phyloP scores from a whole-genome alignment of 2,329 filamentous ascomycete species.

The Colletotrichum sansevieriae region DNA sequence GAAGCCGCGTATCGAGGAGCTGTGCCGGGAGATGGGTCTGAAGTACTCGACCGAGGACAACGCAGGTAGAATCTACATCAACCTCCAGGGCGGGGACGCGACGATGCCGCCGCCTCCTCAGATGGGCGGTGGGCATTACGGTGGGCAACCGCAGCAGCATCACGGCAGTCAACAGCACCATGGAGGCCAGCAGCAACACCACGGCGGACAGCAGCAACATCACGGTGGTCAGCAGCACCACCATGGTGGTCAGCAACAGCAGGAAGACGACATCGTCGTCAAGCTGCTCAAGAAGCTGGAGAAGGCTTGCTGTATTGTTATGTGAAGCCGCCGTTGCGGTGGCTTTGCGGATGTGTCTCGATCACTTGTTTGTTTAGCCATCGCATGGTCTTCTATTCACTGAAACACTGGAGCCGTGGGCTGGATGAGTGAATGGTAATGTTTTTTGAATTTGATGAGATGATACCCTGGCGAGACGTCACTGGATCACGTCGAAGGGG shows the following conservation, averaged over 20 bases:
- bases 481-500: constrained; percentile 13
- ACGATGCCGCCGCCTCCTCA: constrained; percentile 57
- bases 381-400: background rate
- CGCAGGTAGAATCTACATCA: constrained; percentile 88
- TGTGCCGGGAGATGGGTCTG: constrained; percentile 86
- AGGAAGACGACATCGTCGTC: constrained; percentile 72
- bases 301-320: constrained; percentile 79
- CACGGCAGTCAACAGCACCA: constrained; percentile 54
- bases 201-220: constrained; percentile 57
- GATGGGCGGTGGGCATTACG: constrained; percentile 52
- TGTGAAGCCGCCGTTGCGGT: constrained; percentile 63
- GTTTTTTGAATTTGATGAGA: constrained; percentile 26
- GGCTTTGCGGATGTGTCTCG: background rate
- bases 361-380: background rate
- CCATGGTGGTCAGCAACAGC: constrained; percentile 59
- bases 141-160: constrained; percentile 56
- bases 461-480: constrained; percentile 18
- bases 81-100: constrained; percentile 80
- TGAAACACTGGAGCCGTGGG: constrained; percentile 2
- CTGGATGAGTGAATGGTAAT: constrained; percentile 20
- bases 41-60: constrained; percentile 90
- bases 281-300: constrained; percentile 75
- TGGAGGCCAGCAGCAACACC: constrained; percentile 58
- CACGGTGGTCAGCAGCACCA: constrained; percentile 62
- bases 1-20: constrained; percentile 91